A percentile compares a stretch with the other conserved stretches of the same genome.
Conservation (phyloP, 2,329 filamentous ascomycete genomes). For the Exophiala bonariae region DNA sequence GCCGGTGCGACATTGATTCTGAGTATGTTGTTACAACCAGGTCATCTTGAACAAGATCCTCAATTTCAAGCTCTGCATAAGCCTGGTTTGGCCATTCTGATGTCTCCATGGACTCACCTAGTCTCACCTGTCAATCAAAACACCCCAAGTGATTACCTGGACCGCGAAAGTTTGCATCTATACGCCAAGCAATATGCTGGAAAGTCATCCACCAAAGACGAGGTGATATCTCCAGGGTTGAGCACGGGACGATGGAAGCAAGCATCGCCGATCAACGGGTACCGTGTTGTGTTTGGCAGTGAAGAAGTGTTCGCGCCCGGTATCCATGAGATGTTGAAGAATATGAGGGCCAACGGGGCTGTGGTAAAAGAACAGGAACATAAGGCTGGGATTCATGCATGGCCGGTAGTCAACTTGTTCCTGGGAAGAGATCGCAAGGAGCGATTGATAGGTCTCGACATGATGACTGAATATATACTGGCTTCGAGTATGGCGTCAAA, state of each 20-base stretch:
- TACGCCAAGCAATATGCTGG: conserved; percentile 72
- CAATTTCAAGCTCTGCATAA: conserved; percentile 27
- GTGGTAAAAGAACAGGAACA: conserved; percentile 61
- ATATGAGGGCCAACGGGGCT: conserved; percentile 55
- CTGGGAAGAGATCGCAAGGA: conserved; percentile 49
- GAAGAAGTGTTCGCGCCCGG: conserved; percentile 78
- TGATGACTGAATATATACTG: conserved; percentile 26
- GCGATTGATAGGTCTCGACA: conserved; percentile 47
- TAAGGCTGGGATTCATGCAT: conserved; percentile 72
- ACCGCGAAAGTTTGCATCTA: conserved; percentile 62
- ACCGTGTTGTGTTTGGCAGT: conserved; percentile 69
- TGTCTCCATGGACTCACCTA: conserved; percentile 79
- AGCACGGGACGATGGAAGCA: conserved; percentile 66
- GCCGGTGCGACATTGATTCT: conserved; percentile 74
- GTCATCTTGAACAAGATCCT: conserved; percentile 39
- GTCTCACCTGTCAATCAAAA: conserved; percentile 66
- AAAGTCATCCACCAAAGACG: conserved; percentile 52
- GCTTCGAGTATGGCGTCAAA: conserved; percentile 20
- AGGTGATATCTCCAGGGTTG: conserved; percentile 64
- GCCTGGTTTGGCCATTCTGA: conserved; percentile 67
- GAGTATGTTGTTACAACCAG: conserved; percentile 67
- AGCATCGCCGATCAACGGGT: conserved; percentile 66
- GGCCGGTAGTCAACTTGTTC: conserved; percentile 71
- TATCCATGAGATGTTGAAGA: conserved; percentile 59
- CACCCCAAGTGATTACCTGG: conserved; percentile 74